Base-by-base conservation (phyloP, 169 alveolate genomes). In the Plasmodium cynomolgi region DNA sequence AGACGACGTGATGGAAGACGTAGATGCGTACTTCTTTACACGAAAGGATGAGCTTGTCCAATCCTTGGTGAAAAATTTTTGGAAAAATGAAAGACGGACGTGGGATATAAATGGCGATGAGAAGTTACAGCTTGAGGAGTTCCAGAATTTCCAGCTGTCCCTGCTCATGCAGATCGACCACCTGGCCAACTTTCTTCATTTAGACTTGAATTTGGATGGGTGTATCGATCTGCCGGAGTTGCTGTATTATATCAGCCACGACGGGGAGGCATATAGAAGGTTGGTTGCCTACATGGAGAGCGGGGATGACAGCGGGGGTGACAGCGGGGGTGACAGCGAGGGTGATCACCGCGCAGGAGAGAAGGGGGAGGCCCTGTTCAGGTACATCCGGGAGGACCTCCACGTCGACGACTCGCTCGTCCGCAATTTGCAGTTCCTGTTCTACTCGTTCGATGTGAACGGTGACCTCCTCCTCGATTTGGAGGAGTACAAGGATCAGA, bases 81-180 rank as follows among this genome's bases (percentile, higher is more conserved):
- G 31, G 54, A 50, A 31, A 77, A 75, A 74, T 74, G 80, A 13
- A 29, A 74, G 26, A 85, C 31, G 7, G 1, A 75, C 8, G 1
- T 85, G 93, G 93, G 93, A 85, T 50, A 2, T 75, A 56, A 85
- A 85, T 75, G 41, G 29, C 37, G 93, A 85, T 74, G 58, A 75
- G 37, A 85, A 85, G 39, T 41, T 85, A 54, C 93, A 85, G 80
- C 79, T 85, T 20, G 93, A 50, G 23, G 93, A 85, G 39, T 85
- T 85, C 41, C 86, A 47, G 39, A 73, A 85, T 56, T 85, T 85
- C 71, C 93, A 85, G 41, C 39, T 50, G 23, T n/a, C 54, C 20
- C 15, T 85, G 11, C 41, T 85, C 23, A 2, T 50, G 34, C 86
- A 85, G 58, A 75, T 85, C n/a, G 79, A 75, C 29, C 68, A 50